Base-by-base conservation (phyloP, 306 rosid species). In the Purshia tridentata region DNA sequence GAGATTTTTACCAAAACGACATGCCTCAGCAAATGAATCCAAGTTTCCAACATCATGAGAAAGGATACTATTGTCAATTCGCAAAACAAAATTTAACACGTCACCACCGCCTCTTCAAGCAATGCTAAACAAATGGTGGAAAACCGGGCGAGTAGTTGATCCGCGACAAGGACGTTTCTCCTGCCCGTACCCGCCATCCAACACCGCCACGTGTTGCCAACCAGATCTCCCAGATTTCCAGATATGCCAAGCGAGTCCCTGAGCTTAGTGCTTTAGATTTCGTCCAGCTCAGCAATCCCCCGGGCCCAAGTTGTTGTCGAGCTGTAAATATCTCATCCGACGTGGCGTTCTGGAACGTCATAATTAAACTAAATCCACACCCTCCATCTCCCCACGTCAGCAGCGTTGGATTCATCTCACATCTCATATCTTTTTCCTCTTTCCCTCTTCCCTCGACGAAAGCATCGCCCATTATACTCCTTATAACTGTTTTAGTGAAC, bases 291-390 rank as follows among this genome's bases (percentile, higher is more conserved):
- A 80, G 42, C 77, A 50, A 5, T 0, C 15, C 37, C 56, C 50
- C 59, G 29, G 75, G 73, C 83, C 69, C 77, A 70, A 41, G 45
- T 72, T 69, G 29, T 55, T 19, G 57, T 78, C 78, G 72, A 57
- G 82, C 44, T 84, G 88, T 86, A 87, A 91, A 88, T 87, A 89
- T 87, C 92, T 85, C 4, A 9, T 76, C 80, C 82, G 9, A 76
- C 88, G 80, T 86, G 90, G 76, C 84, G 54, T 29, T 47, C 72
- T 29, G 7, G 76, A 74, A 60, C 90, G 48, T 65, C 85, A 84
- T 65, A 57, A 45, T 1, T 61, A 12, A 7, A 15, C 66, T 15
- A 46, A 53, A 55, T 70, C 75, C 5, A 8, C 83, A 61, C 85
- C 91, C 73, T 74, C 85, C 55, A 54, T 84, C 87, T 73, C 8